Evolutionary conservation across 2,329 filamentous ascomycete genomes (phyloP), one percentile per base, ranked within the genome.

Genomic region (Beauveria sp.): DNA sequence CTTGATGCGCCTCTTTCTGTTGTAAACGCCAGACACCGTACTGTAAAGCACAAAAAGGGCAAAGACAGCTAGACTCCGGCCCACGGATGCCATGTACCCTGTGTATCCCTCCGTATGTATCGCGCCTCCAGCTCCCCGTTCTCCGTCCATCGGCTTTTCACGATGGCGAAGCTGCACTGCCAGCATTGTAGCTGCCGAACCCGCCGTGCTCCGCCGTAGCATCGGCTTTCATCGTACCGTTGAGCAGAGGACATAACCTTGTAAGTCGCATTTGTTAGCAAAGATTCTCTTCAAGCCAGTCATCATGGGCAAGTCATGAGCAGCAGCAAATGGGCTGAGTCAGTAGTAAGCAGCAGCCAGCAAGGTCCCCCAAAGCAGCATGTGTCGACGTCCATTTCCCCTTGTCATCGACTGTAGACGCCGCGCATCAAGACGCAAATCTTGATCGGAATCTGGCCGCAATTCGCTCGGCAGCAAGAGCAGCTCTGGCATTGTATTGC

Each of bases 211-310:
- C 83, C 43, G 77, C 76, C n/a, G 77, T 75, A 62, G 78, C 77
- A 65, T 83, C 81, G 45, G 78, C 76, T 66, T 89, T 88, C 79
- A 89, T 89, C 38, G 89, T 90, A 58, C 91, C 91, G 72, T 96
- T 96, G 65, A 96, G 87, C 73, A 95, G 80, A 53, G 91, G 91
- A 73, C 91, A 96, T 69, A 93, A 83, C 74, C 88, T 91, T 81
- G 72, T 61, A 63, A 63, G 26, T 62, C 64, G 9, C 9, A 59
- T 63, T 52, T 58, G 68, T 73, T 69, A 74, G 72, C 68, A 65
- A 54, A 59, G 22, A 57, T 60, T 55, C 48, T 38, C 60, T 48
- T 50, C 22, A 18, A 50, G 34, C 52, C 22, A 60, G 20, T 66
- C 67, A 66, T 14, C 54, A 64, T 66, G 67, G 71, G 65, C 71